A percentile compares a stretch with the other conserved stretches of the same genome.
phyloP scores from a whole-genome alignment of 2,329 filamentous ascomycete species.

The Colletotrichum theobromicola region DNA sequence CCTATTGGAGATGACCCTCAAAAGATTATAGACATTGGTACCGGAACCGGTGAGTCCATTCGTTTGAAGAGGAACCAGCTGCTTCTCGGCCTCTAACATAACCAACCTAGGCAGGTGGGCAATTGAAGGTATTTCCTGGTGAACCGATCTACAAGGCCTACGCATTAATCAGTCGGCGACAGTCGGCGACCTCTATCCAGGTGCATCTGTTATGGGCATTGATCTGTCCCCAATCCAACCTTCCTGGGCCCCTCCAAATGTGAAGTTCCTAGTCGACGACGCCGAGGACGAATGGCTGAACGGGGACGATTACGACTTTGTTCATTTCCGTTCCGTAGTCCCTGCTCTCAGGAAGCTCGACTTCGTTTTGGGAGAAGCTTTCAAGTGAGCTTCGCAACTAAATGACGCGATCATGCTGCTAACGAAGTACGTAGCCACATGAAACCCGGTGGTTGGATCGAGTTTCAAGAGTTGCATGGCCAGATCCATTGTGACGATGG shows the following conservation, averaged over 20 bases:
- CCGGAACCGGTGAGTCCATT: constrained; percentile 46
- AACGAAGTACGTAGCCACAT: constrained; percentile 36
- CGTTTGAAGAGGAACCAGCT: not conserved
- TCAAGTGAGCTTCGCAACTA: constrained; percentile 20
- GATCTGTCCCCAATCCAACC: constrained; percentile 54
- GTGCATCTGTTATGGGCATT: constrained; percentile 43
- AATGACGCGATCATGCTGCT: constrained; percentile 29
- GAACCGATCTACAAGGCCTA: too few relatives aligned
- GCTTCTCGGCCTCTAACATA: not conserved
- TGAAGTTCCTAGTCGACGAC: constrained; percentile 68
- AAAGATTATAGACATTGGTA: constrained; percentile 54
- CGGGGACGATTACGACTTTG: constrained; percentile 60
- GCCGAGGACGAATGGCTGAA: constrained; percentile 62
- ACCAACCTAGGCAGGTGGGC: constrained; percentile 53
- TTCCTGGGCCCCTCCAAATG: constrained; percentile 61
- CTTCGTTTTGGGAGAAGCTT: constrained; percentile 47
- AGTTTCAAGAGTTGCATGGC: constrained; percentile 52
- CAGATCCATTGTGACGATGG: constrained; percentile 47
- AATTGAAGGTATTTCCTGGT: constrained; percentile 39
- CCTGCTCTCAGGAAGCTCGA: constrained; percentile 55
- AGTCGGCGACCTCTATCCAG: constrained; percentile 48
- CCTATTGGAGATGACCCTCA: constrained; percentile 43
- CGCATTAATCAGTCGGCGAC: too few relatives aligned
- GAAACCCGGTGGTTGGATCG: constrained; percentile 55
- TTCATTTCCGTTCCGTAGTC: constrained; percentile 57